Base-by-base conservation (phyloP, 2,329 filamentous ascomycete genomes). In the Cercospora sesami region DNA sequence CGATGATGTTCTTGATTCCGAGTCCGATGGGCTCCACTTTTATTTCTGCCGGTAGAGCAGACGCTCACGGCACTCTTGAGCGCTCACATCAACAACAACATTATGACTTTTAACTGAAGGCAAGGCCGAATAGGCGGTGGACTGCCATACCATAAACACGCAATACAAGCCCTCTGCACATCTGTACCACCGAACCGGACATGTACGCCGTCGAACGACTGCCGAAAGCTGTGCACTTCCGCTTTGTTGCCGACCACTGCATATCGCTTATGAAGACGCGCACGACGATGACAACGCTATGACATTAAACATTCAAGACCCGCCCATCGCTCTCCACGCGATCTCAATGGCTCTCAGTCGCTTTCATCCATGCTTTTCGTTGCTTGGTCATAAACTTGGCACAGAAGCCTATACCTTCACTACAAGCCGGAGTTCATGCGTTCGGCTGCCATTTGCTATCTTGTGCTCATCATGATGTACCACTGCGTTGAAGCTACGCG, bases 401-500 rank as follows among this genome's bases (percentile, higher is more conserved):
- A 58, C 59, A 45, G 18, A 18, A 45, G 33, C n/a, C 33, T 23
- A 30, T 26, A n/a, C 59, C 26, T 28, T 45, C 18, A 28, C 12
- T 5, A 51, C 10, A 6, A 23, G 33, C 59, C 59, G 59, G 8
- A 12, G 16, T 61, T 61, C 23, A 30, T 30, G 59, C 59, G 60
- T 28, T 18, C 45, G 30, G 60, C 60, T 42, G 39, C 23, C 45
- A 36, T 33, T 62, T 63, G 60, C 60, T 63, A 26, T 51, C 21
- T 63, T 63, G 23, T 63, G 60, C 60, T 63, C 39, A 63, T 63
- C 21, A 53, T 63, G 60, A 53, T 36, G 23, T 63, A 45, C 18
- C 39, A 45, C 26, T 30, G n/a, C 18, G 26, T 31, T 23, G 12
- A 9, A 42, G 26, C 30, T 58, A 31, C 5, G 4, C 42, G 26